Percentiles rank a stretch among this genome's conserved stretches.
phyloP scores from a whole-genome alignment of 306 rosid species.

The Neltuma alba region DNA sequence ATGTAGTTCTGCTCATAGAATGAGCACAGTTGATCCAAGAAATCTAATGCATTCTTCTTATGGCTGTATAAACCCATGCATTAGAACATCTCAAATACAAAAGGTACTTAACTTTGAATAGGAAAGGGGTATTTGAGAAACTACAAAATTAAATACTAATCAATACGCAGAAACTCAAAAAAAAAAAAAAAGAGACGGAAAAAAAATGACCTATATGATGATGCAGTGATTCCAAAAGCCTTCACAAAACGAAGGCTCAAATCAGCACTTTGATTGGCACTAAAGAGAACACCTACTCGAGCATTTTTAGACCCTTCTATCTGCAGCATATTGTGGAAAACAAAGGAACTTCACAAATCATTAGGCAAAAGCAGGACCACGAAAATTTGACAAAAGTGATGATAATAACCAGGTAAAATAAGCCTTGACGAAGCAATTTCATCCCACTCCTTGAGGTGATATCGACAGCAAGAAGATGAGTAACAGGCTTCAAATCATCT shows the following conservation, averaged over 20 bases:
- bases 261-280: constrained; percentile 56
- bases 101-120: constrained; percentile 3
- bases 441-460: constrained; percentile 70
- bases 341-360: constrained; percentile 15
- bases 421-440: constrained; percentile 78
- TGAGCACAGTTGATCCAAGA: constrained; percentile 76
- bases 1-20: constrained; percentile 66
- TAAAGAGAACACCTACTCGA: constrained; percentile 81
- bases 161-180: constrained; percentile 19
- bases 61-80: constrained; percentile 68
- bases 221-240: constrained; percentile 69
- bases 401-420: constrained; percentile 73
- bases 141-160: constrained; percentile 35
- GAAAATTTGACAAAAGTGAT: constrained; percentile 23
- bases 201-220: constrained; percentile 91
- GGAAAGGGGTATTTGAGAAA: not conserved
- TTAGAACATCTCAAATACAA: constrained; percentile 29
- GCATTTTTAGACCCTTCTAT: constrained; percentile 70
- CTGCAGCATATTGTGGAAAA: constrained; percentile 52
- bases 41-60: constrained; percentile 64
- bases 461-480: constrained; percentile 87
- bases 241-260: constrained; percentile 64
- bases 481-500: constrained; percentile 91
- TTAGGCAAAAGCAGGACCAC: constrained; percentile 27
- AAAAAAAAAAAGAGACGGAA: constrained; percentile 24